These are phyloP conservation scores for Cytospora piceicola DNA, from an alignment of 2,329 filamentous ascomycete genomes.

Conservation along the genomic window DNA sequence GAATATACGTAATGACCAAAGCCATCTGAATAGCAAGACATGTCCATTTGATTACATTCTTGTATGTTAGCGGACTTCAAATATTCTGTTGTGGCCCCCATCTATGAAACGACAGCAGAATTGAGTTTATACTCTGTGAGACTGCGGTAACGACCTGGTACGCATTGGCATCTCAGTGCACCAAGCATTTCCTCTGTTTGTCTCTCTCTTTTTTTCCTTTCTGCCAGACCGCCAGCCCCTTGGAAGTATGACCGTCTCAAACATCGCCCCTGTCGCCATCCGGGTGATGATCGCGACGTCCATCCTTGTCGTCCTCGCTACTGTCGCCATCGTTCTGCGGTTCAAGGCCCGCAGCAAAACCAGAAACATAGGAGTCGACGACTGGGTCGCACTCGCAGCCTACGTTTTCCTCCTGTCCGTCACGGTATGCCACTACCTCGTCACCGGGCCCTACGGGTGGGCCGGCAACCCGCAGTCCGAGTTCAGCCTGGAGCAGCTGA, in stretches of 20 bases:
- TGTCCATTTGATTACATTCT: too few species aligned
- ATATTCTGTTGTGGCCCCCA: too few species aligned
- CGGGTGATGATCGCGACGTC: background rate
- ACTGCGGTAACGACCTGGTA: background rate
- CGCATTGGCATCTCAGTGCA: background rate
- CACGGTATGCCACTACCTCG: background rate
- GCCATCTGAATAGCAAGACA: too few species aligned
- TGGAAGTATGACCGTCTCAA: background rate
- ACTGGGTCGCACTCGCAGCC: background rate
- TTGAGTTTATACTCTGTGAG: too few species aligned
- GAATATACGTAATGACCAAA: too few species aligned
- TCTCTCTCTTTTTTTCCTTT: background rate
- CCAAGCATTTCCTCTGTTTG: background rate
- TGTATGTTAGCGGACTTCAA: too few species aligned
- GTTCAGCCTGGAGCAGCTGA: background rate
- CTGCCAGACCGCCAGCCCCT: background rate
- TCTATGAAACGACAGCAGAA: too few species aligned
- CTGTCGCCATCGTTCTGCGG: background rate
- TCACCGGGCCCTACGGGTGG: background rate
- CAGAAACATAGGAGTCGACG: background rate
- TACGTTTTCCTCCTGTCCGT: background rate
- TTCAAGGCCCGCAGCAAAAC: background rate
- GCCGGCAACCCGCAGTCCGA: slow-evolving; percentile 1
- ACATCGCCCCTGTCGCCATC: background rate
- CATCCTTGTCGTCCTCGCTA: background rate